Evolutionary conservation across 352 stramenopile genomes (phyloP), one percentile per base, ranked within the genome.

Genomic region (Pythium graminicola): DNA sequence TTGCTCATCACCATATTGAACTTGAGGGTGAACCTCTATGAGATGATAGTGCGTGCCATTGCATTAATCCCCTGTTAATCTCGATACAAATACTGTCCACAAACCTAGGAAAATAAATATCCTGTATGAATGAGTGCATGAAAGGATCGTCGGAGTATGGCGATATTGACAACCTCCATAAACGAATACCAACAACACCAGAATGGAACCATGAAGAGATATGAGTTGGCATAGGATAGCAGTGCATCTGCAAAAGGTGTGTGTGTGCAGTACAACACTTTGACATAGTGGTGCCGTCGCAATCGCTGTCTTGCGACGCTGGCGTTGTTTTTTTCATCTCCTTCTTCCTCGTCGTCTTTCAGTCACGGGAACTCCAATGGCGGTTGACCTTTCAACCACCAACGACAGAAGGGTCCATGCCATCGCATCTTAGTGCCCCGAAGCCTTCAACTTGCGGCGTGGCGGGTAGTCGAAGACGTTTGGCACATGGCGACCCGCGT

Each of bases 401-500:
- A 38, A 14, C 31, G 6, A 22, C n/a, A 14, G 27, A 16, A 22
- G 5, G 38, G 27, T 8, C 23, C 2, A 2, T 22, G 17, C n/a
- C 1, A 8, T 27, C 38, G 14, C 38, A 2, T 22, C 26, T 65
- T 89, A 91, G 62, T 91, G 78, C 29, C 76, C 57, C 19, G 38
- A 44, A 28, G 60, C 63, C 63, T 93, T 90, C 49, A 93, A 56
- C 57, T 70, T 72, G 59, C 80, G 80, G 38, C 33, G 65, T 38
- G 76, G 66, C 14, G 82, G 82, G 62, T 70, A 76, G 65, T 93
- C 68, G 53, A 91, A 91, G 40, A 93, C 67, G 68, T 50, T 84
- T 23, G 82, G 82, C 36, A 68, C 82, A 20, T 57, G 41, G 52
- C 77, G 73, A 28, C 75, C 77, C 41, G 69, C 65, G 78, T 98